Evolutionary conservation across 192 early-diverging fungal genomes (phyloP).

Genomic region (Entomortierella parvispora): DNA sequence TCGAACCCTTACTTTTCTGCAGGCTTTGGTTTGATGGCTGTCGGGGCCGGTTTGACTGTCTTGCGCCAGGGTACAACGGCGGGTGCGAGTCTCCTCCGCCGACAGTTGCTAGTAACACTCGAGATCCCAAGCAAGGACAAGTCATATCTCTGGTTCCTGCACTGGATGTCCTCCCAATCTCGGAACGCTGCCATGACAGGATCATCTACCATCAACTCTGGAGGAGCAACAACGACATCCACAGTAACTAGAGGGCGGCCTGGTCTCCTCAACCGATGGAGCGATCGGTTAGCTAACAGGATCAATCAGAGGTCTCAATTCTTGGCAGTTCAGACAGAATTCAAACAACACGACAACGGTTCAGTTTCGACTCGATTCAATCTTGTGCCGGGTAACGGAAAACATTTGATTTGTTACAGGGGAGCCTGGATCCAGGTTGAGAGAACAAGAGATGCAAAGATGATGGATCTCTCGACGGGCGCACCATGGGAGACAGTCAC

Average conservation of each 20-base stretch:
- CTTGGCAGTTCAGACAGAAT: conserved; percentile 88
- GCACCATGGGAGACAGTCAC: conserved; percentile 96
- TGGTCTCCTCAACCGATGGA: conserved; percentile 39
- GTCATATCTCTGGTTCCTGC: conserved; percentile 92
- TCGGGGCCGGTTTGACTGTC: conserved; percentile 84
- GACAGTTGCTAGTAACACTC: conserved; percentile 87
- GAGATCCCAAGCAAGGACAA: conserved; percentile 96
- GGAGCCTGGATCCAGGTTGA: conserved; percentile 88
- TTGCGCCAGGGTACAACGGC: conserved; percentile 77
- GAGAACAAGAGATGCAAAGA: conserved; percentile 83
- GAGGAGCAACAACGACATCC: conserved; percentile 10
- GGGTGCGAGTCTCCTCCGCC: conserved; percentile 74
- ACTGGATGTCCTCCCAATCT: conserved; percentile 85
- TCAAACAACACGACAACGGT: conserved; percentile 91
- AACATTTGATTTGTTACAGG: conserved; percentile 84
- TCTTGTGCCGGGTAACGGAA: conserved; percentile 93
- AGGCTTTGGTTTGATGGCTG: conserved; percentile 91
- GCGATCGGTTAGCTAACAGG: conserved; percentile 57
- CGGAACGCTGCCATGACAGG: conserved; percentile 34
- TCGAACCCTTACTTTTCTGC: conserved; percentile 95
- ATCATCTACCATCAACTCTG: conserved; percentile 5
- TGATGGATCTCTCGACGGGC: conserved; percentile 93
- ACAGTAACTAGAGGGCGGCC: conserved; percentile 2
- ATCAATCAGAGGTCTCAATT: conserved; percentile 72
- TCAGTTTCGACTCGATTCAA: conserved; percentile 83